These are phyloP conservation scores for Verruconis gallopava DNA, from an alignment of 2,329 filamentous ascomycete genomes.

Conservation along the genomic window DNA sequence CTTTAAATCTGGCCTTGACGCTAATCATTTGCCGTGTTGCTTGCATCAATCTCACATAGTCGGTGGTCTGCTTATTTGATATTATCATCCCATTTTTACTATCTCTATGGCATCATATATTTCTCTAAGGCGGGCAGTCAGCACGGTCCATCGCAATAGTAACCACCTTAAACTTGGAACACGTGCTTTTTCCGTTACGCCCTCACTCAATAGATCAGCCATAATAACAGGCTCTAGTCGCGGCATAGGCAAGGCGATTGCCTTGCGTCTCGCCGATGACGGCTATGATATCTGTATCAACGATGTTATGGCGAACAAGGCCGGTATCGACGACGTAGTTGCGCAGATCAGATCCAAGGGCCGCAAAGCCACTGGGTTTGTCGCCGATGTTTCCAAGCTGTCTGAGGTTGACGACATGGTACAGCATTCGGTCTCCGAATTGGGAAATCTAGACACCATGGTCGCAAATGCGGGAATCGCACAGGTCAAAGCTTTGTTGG, in stretches of 20 bases:
- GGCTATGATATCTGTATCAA: slow-evolving; percentile 56
- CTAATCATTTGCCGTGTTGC: too few species aligned
- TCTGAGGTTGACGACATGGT: slow-evolving; percentile 42
- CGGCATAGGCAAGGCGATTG: slow-evolving; percentile 45
- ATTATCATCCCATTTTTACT: too few species aligned
- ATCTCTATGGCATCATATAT: too few species aligned
- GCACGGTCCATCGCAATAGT: too few species aligned
- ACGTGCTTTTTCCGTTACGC: neutral
- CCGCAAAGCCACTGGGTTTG: slow-evolving; percentile 39
- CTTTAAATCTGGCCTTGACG: too few species aligned
- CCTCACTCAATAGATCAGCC: slow-evolving; percentile 12
- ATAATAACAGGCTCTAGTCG: slow-evolving; percentile 27
- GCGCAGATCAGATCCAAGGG: slow-evolving; percentile 40
- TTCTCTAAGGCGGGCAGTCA: too few species aligned
- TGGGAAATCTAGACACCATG: slow-evolving; percentile 38
- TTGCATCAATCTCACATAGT: too few species aligned
- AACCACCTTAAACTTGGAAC: too few species aligned
- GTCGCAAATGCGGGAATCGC: slow-evolving; percentile 46
- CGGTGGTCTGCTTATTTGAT: too few species aligned
- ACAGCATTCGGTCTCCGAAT: slow-evolving; percentile 35
- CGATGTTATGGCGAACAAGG: slow-evolving; percentile 42
- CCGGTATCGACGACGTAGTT: slow-evolving; percentile 39
- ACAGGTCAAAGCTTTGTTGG: slow-evolving; percentile 40
- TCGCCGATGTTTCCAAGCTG: slow-evolving; percentile 49
- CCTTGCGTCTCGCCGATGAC: slow-evolving; percentile 48